Conservation (phyloP, 1,139 yeast genomes). For the Ogataea hybrid region DNA sequence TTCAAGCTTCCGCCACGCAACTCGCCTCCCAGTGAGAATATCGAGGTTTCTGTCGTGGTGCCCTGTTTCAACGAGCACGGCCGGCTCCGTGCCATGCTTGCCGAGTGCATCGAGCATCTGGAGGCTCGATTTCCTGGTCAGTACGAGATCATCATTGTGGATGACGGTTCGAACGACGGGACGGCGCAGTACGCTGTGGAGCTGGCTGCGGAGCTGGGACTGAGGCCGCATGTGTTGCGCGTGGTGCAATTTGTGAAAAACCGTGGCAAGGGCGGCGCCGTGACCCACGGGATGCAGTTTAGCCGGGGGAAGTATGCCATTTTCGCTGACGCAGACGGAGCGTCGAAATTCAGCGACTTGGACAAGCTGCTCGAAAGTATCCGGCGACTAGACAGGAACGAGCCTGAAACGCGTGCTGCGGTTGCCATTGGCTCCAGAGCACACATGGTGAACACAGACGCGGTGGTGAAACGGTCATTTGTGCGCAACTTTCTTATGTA, state of each 20-base stretch:
- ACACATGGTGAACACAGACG: conserved; percentile 94
- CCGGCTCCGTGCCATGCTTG: conserved; percentile 72
- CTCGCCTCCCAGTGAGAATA: conserved; percentile 26
- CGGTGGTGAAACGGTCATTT: conserved; percentile 89
- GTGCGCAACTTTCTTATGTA: conserved; percentile 91
- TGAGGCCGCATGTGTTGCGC: conserved; percentile 61
- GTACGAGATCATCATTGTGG: conserved; percentile 84
- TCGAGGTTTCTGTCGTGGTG: conserved; percentile 71
- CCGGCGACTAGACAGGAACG: conserved; percentile 29
- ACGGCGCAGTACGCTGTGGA: conserved; percentile 71
- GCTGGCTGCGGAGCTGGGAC: conserved; percentile 51
- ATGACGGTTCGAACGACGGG: conserved; percentile 87
- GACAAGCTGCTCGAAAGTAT: conserved; percentile 49
- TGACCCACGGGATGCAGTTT: conserved; percentile 85
- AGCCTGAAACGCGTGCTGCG: conserved; percentile 39
- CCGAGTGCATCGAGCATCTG: conserved; percentile 67
- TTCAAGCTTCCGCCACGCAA: conserved; percentile 22
- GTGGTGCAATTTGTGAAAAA: conserved; percentile 68
- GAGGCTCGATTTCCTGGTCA: conserved; percentile 32
- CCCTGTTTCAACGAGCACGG: conserved; percentile 89
- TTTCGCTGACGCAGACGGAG: conserved; percentile 99
- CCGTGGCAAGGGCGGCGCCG: conserved; percentile 98
- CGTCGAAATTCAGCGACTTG: conserved; percentile 77
- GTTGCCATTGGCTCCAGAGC: conserved; percentile 93
- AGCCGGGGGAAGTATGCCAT: conserved; percentile 70